Base-by-base conservation (phyloP, 257 asterid species). In the Fraxinus anomala region DNA sequence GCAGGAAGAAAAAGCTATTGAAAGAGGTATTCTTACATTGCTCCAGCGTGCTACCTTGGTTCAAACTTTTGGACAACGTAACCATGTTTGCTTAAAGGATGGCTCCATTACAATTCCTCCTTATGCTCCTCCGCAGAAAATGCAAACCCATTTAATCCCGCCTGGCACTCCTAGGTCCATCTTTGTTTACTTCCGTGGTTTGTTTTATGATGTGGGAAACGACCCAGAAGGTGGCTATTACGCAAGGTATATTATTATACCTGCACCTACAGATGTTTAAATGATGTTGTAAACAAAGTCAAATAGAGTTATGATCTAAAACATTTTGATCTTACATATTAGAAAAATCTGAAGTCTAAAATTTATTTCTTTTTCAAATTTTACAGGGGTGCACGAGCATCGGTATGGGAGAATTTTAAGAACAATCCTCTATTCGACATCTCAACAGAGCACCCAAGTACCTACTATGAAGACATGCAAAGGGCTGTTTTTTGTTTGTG, bases 211-310 rank as follows among this genome's bases (percentile, higher is more conserved):
- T 66, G 89, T 89, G 5, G 85, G 87, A 36, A 92, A 92, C 72
- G 97, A 92, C 74, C 96, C 94, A 2, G 95, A 91, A 87, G 97
- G 97, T 76, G 95, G 96, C 79, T 92, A 91, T 80, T 93, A 93
- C 72, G 97, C 97, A n/a, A 89, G 96, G 97, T 93, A 83, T 72
- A 69, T 61, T 70, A 23, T 16, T 4, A 63, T 1, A 11, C 69
- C 6, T 63, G 6, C 10, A 24, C 34, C 33, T 24, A 23, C 6
- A 63, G 68, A 63, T 63, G 69, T 63, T 24, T 24, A 63, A 23
- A 63, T 24, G 33, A 16, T 0, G 31, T 63, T 23, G 33, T 11
- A 54, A 59, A 34, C 34, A 8, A 54, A 54, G 23, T 54, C 24
- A 0, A 14, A 12, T 47, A 47, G n/a, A 3, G 56, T 47, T 47